phyloP scores from a whole-genome alignment of 2,329 filamentous ascomycete genomes.

The Mycosphaerella sp. region DNA sequence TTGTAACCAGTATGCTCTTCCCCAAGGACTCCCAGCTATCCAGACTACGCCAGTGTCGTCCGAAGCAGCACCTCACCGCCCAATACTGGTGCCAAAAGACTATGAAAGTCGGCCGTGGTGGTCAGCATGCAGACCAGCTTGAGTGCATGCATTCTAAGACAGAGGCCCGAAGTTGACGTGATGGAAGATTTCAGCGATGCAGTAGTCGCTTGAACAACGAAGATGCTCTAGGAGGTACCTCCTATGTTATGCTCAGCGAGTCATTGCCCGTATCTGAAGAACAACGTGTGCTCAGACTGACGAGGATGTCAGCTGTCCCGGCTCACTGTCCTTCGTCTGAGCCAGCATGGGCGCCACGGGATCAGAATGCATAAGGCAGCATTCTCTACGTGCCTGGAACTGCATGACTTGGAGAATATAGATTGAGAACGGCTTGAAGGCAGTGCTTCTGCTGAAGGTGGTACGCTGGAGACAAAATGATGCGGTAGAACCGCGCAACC shows the following conservation, averaged over 20 bases:
- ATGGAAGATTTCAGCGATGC: neutral
- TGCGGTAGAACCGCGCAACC: conserved; percentile 6
- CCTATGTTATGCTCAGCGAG: too few relatives aligned
- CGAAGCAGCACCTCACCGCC: too few relatives aligned
- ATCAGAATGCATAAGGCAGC: neutral
- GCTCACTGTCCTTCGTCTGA: neutral
- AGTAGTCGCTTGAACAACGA: neutral
- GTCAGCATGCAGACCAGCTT: too few relatives aligned
- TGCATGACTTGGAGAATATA: neutral
- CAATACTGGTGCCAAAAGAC: too few relatives aligned
- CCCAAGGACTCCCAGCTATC: too few relatives aligned
- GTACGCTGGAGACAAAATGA: neutral
- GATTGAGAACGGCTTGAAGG: neutral
- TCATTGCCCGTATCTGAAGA: neutral
- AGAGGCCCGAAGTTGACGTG: too few relatives aligned
- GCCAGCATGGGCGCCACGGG: neutral
- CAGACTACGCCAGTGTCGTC: too few relatives aligned
- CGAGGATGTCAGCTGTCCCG: neutral
- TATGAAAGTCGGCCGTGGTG: too few relatives aligned
- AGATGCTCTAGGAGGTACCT: neutral
- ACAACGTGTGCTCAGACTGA: neutral
- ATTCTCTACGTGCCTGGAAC: neutral
- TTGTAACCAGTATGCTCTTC: too few relatives aligned
- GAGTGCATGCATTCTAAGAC: too few relatives aligned
- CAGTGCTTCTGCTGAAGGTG: neutral